Evolutionary conservation across 73 alveolate species (phyloP).

Genomic region (Tetrahymena malaccensis): DNA sequence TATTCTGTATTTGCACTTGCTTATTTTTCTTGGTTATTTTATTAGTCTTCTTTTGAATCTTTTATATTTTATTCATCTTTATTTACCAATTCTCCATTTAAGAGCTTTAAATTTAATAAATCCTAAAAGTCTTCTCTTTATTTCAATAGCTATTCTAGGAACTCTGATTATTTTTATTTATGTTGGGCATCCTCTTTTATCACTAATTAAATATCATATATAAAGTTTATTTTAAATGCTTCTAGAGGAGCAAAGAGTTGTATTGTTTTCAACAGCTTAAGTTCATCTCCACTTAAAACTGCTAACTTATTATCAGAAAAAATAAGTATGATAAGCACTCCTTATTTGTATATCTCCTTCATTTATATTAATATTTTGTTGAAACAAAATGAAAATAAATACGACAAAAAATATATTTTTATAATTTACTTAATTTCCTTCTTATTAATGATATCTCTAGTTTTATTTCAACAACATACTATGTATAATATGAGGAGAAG

Average conservation of each 20-base stretch:
- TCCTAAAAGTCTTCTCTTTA: not conserved
- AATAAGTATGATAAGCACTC: not conserved
- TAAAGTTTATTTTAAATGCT: not conserved
- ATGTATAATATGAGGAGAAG: not conserved
- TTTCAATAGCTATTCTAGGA: not conserved
- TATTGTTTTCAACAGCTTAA: not conserved
- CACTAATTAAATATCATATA: not conserved
- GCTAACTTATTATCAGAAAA: not conserved
- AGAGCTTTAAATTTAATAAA: not conserved
- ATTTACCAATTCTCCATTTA: not conserved
- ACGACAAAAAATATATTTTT: no score
- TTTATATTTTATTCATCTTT: not conserved
- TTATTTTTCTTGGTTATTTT: not conserved
- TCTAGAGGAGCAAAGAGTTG: not conserved
- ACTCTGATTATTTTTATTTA: not conserved
- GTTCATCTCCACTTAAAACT: not conserved
- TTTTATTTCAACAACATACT: not conserved
- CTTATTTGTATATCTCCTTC: not conserved
- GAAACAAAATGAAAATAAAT: no score
- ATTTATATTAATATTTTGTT: not conserved
- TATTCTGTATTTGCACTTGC: not conserved
- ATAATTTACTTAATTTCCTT: not conserved
- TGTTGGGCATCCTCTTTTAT: not conserved
- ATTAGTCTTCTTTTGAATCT: not conserved
- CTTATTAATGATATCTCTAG: not conserved